Evolutionary conservation across 768 basidiomycete species (phyloP), one percentile per base, ranked within the genome.

Genomic region (Amanita fuliginea): DNA sequence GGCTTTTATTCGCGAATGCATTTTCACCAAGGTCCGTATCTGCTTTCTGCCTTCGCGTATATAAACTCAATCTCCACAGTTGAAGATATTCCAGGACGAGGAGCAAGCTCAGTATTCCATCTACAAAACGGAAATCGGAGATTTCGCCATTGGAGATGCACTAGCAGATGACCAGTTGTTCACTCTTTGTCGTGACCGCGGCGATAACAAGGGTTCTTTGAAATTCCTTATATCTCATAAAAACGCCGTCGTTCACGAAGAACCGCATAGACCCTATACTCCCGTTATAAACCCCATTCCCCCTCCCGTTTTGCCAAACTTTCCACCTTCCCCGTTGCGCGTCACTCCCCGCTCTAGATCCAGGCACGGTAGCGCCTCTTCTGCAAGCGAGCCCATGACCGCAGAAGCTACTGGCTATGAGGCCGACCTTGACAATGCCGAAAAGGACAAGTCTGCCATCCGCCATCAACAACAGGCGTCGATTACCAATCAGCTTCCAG

Each of bases 41-140:
- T 37, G 45, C 47, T 42, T 48, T 48, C 6, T 52, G 33, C 44
- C 28, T 21, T 16, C 16, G 41, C 56, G 13, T 48, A 30, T 57
- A n/a, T 48, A 30, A 54, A 19, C 54, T 48, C 37, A 50, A 37
- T 22, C 40, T 22, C 35, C 53, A 6, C 54, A 91, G 88, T 69
- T 92, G 53, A 78, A 81, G 60, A 85, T 97, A 37, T 73, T 75
- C 33, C 89, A 91, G 58, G 93, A 94, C 52, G 89, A 95, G 50
- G 72, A 73, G 36, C 82, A 86, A 60, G 63, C 72, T 6, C 78
- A 75, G 24, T 83, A 83, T 60, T 78, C 82, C 21, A 84, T 98
- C 48, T 92, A 88, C 69, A 84, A 81, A 53, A 95, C 92, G 0
- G 86, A 89, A 64, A 84, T 96, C 57, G 88, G 86, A 51, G 75